Conservation (phyloP, 2,329 filamentous ascomycete species). For the Hypoxylon sp. region DNA sequence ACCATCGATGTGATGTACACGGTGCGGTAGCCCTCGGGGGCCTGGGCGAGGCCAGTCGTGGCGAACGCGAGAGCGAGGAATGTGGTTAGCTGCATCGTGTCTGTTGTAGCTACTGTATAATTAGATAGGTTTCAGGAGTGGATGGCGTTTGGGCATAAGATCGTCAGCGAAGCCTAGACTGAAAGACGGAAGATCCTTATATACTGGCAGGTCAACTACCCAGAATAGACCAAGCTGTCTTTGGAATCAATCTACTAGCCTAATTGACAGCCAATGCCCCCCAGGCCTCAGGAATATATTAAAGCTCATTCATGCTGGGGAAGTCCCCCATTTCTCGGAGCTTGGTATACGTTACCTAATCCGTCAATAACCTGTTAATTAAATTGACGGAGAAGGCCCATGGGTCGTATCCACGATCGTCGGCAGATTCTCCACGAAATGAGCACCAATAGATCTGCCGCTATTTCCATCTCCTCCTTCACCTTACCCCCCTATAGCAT, state of each 20-base stretch:
- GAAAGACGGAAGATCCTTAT: conserved; percentile 34
- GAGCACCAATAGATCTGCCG: conserved; percentile 40
- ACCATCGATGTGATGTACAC: conserved; percentile 60
- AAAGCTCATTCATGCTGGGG: conserved; percentile 39
- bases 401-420: conserved; percentile 32
- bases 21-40: conserved; percentile 56
- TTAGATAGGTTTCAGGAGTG: conserved; percentile 10
- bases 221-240: conserved; percentile 18
- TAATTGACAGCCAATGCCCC: conserved; percentile 48
- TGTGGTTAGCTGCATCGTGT: conserved; percentile 50
- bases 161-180: conserved; percentile 14
- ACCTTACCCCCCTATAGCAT: conserved; percentile 35
- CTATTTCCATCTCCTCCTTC: conserved; percentile 29
- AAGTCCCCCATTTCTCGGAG: conserved; percentile 38
- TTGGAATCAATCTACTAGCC: conserved; percentile 47
- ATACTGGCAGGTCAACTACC: conserved; percentile 15
- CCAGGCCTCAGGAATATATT: conserved; percentile 43
- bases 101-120: conserved; percentile 25
- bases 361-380: conserved; percentile 31
- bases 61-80: conserved; percentile 54
- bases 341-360: conserved; percentile 42
- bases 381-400: conserved; percentile 30
- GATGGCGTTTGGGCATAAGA: conserved; percentile 14
- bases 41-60: conserved; percentile 55
- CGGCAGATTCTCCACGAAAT: conserved; percentile 37